Base-by-base conservation (phyloP, 2,329 filamentous ascomycete genomes). In the Cryphonectria parasitica region DNA sequence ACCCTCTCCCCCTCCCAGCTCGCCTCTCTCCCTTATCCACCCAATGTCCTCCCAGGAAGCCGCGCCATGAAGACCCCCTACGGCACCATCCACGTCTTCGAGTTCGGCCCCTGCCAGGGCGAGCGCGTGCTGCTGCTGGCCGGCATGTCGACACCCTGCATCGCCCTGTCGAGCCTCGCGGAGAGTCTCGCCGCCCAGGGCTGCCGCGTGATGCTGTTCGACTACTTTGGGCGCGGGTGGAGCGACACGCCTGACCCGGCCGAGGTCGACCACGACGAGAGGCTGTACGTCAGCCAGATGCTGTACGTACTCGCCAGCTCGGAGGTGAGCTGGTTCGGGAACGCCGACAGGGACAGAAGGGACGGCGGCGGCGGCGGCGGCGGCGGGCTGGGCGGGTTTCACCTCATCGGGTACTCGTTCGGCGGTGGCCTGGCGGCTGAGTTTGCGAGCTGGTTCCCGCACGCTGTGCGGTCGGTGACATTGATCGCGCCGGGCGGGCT, bases 111-210 rank as follows among this genome's bases (percentile, higher is more conserved):
- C 0, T 86, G 89, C 66, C 80, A 88, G 68, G 94, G 94, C 10
- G 85, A 87, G 62, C 95, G 92, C 76, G 90, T 96, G 5, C 80
- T 97, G 22, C 85, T 97, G 45, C 84, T 97, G 11, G 94, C 97
- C 78, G 94, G 94, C 61, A 95, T 97, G 77, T 93, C 90, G 72
- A 97, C 93, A 0, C 91, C 93, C 0, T 94, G 91, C 78, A 87
- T 95, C 75, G 90, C 92, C 1, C 83, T 96, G 22, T 86, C 87
- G 36, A 87, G 86, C 61, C 80, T 97, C 45, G 92, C 93, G 39
- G 84, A 90, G 75, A 85, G 84, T 28, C 84, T 97, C 31, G 92
- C 88, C 2, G 83, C 72, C 61, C 61, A 86, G 66, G 92, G 93
- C 43, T 95, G 89, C 77, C 88, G 94, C 58, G 93, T 97, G 17